Evolutionary conservation across 768 basidiomycete species (phyloP), one percentile per base, ranked within the genome.

Genomic region (Candolleomyces eurysporus): DNA sequence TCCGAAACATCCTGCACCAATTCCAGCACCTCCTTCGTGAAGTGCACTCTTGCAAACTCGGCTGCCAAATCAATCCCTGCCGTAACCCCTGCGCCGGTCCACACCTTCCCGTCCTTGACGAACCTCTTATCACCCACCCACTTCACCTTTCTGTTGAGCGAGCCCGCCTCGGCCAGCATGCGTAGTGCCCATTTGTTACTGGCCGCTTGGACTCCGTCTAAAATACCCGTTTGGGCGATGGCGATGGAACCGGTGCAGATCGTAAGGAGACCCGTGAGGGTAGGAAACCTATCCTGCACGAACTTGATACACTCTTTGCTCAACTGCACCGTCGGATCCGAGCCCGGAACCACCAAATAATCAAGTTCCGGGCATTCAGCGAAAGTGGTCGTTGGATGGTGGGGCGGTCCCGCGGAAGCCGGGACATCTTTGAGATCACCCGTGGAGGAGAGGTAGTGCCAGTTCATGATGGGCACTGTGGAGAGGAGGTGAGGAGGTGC

Each of bases 91-190:
- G 63, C 71, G 2, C 66, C 64, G n/a, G 69, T 73, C 72, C 72
- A 73, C 1, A 71, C 58, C 62, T 71, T 71, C 13, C 70, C 69
- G 48, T 73, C 72, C 1, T 68, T 60, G 21, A 65, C 65, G 66
- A 69, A 73, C 46, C 71, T 48, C 42, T 64, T 61, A 58, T 73
- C 69, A 10, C 68, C 67, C 19, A 72, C 64, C 72, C 72, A 72
- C 10, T 66, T 71, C 17, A 73, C 71, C 11, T 69, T 68, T 50
- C 62, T 66, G 43, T 54, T 63, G 42, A 69, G 59, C 26, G n/a
- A 3, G 2, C 66, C 66, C 5, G 43, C 45, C 26, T 61, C 11
- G 3, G 64, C 64, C 0, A 66, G 10, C 4, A 19, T 40, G 6
- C 56, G 57, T n/a, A 72, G 36, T 0, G 40, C 64, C 2, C 51